phyloP scores from a whole-genome alignment of 2,329 filamentous ascomycete genomes.

The Fusarium sp. region DNA sequence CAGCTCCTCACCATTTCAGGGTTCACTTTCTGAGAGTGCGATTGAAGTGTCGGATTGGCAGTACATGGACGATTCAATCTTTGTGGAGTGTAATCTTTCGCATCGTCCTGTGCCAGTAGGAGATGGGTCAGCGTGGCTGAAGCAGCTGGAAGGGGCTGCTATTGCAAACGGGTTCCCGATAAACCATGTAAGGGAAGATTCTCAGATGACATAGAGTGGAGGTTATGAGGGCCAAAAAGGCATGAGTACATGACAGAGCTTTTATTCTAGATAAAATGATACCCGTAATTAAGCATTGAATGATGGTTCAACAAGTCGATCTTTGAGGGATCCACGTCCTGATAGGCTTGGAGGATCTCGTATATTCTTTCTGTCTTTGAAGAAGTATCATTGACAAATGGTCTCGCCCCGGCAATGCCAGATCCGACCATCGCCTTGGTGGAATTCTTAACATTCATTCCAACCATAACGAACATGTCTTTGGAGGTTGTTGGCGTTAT shows the following conservation, averaged over 20 bases:
- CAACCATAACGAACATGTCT: background rate
- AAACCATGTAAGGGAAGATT: constrained; percentile 12
- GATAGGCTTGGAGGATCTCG: background rate
- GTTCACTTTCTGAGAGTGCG: constrained; percentile 42
- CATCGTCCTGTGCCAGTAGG: constrained; percentile 44
- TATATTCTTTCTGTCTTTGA: background rate
- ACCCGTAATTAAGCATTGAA: constrained; percentile 20
- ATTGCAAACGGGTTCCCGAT: constrained; percentile 49
- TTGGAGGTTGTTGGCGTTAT: background rate
- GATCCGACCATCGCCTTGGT: background rate
- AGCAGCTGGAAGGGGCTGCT: constrained; percentile 42
- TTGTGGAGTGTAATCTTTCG: constrained; percentile 46
- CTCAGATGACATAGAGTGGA: background rate
- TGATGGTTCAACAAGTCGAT: background rate
- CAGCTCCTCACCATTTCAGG: constrained; percentile 47
- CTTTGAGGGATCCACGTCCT: background rate
- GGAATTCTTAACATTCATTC: background rate
- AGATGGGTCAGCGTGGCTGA: constrained; percentile 42
- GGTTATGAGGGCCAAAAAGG: background rate
- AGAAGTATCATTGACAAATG: background rate
- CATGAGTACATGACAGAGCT: background rate
- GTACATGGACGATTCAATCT: constrained; percentile 46
- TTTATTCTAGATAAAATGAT: constrained; percentile 27
- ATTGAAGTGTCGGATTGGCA: constrained; percentile 45
- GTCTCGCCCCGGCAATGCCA: background rate